Conservation (phyloP, 2,329 filamentous ascomycete genomes). For the Lachnellula cervina region DNA sequence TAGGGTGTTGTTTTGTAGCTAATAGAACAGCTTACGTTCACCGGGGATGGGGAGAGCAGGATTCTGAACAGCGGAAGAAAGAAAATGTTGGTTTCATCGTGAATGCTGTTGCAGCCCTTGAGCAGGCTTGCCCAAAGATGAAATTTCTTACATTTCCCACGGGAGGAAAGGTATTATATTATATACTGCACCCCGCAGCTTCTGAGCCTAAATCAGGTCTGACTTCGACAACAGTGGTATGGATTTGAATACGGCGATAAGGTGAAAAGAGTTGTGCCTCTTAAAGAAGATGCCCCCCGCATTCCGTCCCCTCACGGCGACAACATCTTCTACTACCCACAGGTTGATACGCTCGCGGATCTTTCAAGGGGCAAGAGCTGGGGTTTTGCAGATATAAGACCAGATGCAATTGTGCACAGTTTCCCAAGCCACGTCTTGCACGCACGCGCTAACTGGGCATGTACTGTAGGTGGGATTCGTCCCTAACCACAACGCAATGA, state of each 20-base stretch:
- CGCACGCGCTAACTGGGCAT: background rate
- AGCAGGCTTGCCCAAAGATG: constrained; percentile 34
- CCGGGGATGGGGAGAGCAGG: background rate
- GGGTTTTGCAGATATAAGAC: constrained; percentile 40
- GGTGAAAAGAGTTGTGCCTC: constrained; percentile 24
- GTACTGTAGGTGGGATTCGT: constrained; percentile 36
- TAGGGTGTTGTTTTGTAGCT: background rate
- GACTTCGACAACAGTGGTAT: constrained; percentile 26
- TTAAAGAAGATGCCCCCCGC: constrained; percentile 36
- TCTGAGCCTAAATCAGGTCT: background rate
- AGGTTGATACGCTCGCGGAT: constrained; percentile 36
- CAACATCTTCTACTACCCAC: constrained; percentile 42
- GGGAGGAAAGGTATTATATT: constrained; percentile 37
- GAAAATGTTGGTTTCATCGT: constrained; percentile 36
- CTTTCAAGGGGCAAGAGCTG: constrained; percentile 35
- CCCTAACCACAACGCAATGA: constrained; percentile 39
- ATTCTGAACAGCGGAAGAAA: constrained; percentile 1
- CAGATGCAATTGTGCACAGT: constrained; percentile 19
- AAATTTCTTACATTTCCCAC: constrained; percentile 38
- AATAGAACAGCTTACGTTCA: background rate
- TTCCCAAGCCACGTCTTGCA: constrained; percentile 6
- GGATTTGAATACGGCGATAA: constrained; percentile 24
- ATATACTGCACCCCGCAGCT: background rate
- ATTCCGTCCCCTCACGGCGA: constrained; percentile 37
- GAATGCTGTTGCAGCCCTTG: constrained; percentile 35